Evolutionary conservation across 176 grass and related monocot genomes (phyloP).

Genomic region (Avena insularis): DNA sequence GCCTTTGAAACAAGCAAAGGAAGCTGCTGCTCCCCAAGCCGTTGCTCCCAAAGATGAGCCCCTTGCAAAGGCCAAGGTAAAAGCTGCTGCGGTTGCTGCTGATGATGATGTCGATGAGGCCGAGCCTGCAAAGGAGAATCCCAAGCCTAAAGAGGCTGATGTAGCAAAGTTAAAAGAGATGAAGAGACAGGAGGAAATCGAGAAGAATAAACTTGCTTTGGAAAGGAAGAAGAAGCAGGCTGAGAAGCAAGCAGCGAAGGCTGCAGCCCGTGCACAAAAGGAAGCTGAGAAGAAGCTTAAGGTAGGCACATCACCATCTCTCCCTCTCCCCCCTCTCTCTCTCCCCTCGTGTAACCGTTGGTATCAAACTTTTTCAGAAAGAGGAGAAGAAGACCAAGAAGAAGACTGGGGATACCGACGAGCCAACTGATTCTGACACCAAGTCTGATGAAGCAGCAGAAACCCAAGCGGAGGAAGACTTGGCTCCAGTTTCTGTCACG

Average conservation of each 20-base stretch:
- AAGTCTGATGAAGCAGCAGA: constrained; percentile 70
- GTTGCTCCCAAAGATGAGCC: constrained; percentile 47
- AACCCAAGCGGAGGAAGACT: constrained; percentile 46
- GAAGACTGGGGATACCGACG: constrained; percentile 57
- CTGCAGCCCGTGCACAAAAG: constrained; percentile 75
- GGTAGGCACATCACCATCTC: constrained; percentile 40
- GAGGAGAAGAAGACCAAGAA: constrained; percentile 89
- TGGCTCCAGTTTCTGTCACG: constrained; percentile 22
- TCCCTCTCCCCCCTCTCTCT: not conserved
- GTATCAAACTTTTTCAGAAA: constrained; percentile 51
- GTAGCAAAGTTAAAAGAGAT: constrained; percentile 79
- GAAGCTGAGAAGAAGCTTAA: constrained; percentile 81
- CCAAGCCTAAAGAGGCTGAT: constrained; percentile 65
- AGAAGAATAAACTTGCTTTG: constrained; percentile 79
- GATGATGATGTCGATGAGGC: constrained; percentile 47
- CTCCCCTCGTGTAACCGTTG: constrained; percentile 6
- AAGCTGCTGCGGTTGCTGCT: constrained; percentile 47
- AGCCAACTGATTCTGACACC: constrained; percentile 59
- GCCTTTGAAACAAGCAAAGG: constrained; percentile 53
- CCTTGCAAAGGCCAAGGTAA: constrained; percentile 55
- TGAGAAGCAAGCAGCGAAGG: constrained; percentile 83
- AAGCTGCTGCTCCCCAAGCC: constrained; percentile 48
- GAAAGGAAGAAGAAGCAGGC: constrained; percentile 94
- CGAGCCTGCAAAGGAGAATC: constrained; percentile 63
- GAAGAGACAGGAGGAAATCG: constrained; percentile 92